Conservation (phyloP, 495 filamentous ascomycete species). For the Daldinia caldariorum region DNA sequence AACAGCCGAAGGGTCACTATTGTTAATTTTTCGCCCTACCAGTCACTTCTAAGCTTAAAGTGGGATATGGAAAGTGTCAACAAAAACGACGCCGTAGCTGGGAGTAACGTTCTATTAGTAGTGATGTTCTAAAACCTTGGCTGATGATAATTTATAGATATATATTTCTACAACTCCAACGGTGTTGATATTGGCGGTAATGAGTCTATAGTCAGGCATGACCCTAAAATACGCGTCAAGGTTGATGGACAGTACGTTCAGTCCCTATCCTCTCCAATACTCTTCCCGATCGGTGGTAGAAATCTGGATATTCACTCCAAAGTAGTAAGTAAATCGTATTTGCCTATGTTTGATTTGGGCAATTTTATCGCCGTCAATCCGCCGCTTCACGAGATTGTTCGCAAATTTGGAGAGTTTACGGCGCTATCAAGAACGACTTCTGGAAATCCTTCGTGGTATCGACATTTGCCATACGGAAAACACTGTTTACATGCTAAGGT, state of each 20-base stretch:
- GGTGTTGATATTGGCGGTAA: background rate
- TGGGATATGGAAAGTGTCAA: background rate
- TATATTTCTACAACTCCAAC: background rate
- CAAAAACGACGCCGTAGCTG: too few relatives aligned
- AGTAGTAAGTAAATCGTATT: background rate
- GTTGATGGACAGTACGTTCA: background rate
- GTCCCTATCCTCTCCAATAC: too few relatives aligned
- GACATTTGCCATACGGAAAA: background rate
- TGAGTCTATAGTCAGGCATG: background rate
- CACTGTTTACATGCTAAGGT: background rate
- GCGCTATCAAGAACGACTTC: background rate
- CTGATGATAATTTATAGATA: background rate
- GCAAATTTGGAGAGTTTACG: background rate
- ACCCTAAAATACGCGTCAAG: background rate
- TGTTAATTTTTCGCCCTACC: too few relatives aligned
- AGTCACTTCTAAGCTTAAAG: too few relatives aligned
- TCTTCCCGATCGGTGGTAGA: too few relatives aligned
- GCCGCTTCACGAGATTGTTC: background rate
- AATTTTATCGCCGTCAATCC: background rate
- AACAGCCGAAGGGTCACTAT: too few relatives aligned
- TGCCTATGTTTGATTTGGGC: background rate
- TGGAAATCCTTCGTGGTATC: background rate
- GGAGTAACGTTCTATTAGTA: background rate
- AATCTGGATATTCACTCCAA: background rate
- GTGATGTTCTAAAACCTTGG: background rate